Percentiles rank a stretch among this genome's conserved stretches.
phyloP scores from a whole-genome alignment of 2,329 filamentous ascomycete species.

The Lecanoromycetidae sp. region DNA sequence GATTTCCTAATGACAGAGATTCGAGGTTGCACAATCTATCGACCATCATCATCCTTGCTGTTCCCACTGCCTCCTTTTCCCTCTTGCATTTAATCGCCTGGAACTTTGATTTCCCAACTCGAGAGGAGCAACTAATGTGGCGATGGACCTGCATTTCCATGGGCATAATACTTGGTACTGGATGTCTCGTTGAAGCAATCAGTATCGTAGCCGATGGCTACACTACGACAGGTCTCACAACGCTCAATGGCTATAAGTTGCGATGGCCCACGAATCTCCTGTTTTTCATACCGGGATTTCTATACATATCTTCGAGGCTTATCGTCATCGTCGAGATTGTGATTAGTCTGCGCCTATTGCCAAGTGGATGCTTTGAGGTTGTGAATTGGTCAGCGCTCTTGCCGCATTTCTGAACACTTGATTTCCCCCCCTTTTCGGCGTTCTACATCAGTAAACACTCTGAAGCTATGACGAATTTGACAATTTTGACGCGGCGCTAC shows the following conservation, averaged over 20 bases:
- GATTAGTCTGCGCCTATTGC: conserved; percentile 9
- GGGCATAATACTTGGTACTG: not conserved
- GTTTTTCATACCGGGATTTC: conserved; percentile 9
- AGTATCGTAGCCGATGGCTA: conserved; percentile 5
- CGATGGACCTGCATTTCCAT: conserved; percentile 2
- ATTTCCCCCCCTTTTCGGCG: not conserved
- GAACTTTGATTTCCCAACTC: conserved; percentile 13
- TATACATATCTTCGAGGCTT: conserved; percentile 10
- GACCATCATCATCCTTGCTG: conserved; percentile 3
- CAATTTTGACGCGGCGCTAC: too few species aligned
- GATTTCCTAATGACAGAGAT: conserved; percentile 9
- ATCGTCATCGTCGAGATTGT: conserved; percentile 9
- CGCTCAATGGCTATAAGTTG: conserved; percentile 12
- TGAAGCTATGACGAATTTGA: too few species aligned
- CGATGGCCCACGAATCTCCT: conserved; percentile 10
- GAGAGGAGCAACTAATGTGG: conserved; percentile 10
- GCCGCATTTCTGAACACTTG: conserved; percentile 8
- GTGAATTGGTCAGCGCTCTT: conserved; percentile 11
- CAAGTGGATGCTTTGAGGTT: conserved; percentile 7
- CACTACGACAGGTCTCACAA: conserved; percentile 6
- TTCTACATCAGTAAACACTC: not conserved
- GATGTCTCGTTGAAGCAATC: conserved; percentile 1
- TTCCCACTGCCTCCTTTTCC: conserved; percentile 1
- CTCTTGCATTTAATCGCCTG: conserved; percentile 10
- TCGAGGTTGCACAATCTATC: conserved; percentile 4